Evolutionary conservation across 176 grass and related monocot species (phyloP).

Genomic region (Ananas comosus): DNA sequence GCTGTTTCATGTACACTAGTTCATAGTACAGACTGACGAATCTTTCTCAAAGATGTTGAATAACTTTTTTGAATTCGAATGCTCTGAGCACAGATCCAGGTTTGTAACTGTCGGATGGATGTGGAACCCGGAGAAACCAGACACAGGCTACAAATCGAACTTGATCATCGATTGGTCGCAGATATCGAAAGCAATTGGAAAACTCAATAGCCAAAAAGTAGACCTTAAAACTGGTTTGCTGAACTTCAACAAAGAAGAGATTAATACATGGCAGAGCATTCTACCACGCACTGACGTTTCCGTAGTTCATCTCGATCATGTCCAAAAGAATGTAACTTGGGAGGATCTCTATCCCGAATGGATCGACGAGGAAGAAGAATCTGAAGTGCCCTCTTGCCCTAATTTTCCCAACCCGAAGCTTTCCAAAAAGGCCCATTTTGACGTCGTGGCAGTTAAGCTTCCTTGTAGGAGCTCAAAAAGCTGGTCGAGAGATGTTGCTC

Average conservation of each 20-base stretch:
- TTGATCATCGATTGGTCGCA: conserved; percentile 31
- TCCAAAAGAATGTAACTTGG: conserved; percentile 37
- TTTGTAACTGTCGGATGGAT: conserved; percentile 2
- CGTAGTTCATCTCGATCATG: conserved; percentile 16
- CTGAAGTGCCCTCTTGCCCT: conserved; percentile 32
- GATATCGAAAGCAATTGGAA: conserved; percentile 17
- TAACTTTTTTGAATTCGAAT: not conserved
- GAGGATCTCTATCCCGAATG: conserved; percentile 49
- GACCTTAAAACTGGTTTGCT: conserved; percentile 26
- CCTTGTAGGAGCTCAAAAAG: conserved; percentile 23
- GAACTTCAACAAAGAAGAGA: conserved; percentile 35
- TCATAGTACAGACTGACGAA: too few relatives aligned
- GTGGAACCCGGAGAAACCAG: conserved; percentile 12
- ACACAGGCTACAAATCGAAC: conserved; percentile 25
- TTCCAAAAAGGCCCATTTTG: not conserved
- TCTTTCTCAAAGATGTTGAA: not conserved
- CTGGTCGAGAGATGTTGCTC: conserved; percentile 68
- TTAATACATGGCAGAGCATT: conserved; percentile 12
- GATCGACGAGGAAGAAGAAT: conserved; percentile 55
- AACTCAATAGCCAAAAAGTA: not conserved
- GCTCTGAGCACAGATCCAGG: conserved; percentile 12
- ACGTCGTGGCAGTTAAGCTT: conserved; percentile 46
- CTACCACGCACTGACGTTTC: conserved; percentile 12
- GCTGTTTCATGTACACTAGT: too few relatives aligned
- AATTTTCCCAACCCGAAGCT: conserved; percentile 21